phyloP scores from a whole-genome alignment of 192 early-diverging fungal genomes.

The Rhizoclosmatium sp. region DNA sequence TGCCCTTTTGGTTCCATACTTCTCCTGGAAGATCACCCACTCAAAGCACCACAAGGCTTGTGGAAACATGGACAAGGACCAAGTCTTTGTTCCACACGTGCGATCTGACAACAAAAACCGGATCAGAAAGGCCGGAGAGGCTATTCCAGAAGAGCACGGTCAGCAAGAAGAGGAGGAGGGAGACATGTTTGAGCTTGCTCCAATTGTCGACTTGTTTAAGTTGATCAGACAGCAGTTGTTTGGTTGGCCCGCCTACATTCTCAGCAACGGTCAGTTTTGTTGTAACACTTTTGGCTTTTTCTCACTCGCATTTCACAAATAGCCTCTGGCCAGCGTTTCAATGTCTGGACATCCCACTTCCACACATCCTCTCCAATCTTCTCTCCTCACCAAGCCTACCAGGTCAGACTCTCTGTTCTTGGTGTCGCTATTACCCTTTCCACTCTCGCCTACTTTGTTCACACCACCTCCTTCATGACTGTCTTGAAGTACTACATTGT shows the following conservation, averaged over 20 bases:
- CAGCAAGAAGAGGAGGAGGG: not conserved
- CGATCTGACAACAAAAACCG: slow-evolving; percentile 56
- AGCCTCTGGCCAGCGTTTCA: slow-evolving; percentile 78
- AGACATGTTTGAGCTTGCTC: slow-evolving; percentile 75
- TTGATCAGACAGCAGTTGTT: slow-evolving; percentile 75
- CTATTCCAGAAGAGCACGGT: slow-evolving; percentile 2
- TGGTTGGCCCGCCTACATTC: slow-evolving; percentile 91
- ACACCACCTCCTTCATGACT: slow-evolving; percentile 60
- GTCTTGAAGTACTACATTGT: slow-evolving; percentile 85
- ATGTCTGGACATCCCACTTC: slow-evolving; percentile 83
- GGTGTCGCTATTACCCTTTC: slow-evolving; percentile 67
- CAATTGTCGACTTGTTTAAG: slow-evolving; percentile 69
- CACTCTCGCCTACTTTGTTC: slow-evolving; percentile 59
- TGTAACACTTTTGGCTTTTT: not conserved
- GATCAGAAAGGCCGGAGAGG: slow-evolving; percentile 39
- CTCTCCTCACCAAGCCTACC: slow-evolving; percentile 71
- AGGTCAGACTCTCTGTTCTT: slow-evolving; percentile 78
- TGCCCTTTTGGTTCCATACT: slow-evolving; percentile 89
- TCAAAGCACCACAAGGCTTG: slow-evolving; percentile 90
- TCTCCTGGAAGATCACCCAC: slow-evolving; percentile 92
- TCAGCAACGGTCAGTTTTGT: slow-evolving; percentile 62
- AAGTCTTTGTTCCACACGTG: slow-evolving; percentile 92
- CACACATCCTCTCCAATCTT: slow-evolving; percentile 83
- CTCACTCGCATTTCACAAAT: not conserved
- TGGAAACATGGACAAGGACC: slow-evolving; percentile 88